These are phyloP conservation scores for Aspergillus haitiensis DNA, from an alignment of 495 filamentous ascomycete species.

Conservation along the genomic window DNA sequence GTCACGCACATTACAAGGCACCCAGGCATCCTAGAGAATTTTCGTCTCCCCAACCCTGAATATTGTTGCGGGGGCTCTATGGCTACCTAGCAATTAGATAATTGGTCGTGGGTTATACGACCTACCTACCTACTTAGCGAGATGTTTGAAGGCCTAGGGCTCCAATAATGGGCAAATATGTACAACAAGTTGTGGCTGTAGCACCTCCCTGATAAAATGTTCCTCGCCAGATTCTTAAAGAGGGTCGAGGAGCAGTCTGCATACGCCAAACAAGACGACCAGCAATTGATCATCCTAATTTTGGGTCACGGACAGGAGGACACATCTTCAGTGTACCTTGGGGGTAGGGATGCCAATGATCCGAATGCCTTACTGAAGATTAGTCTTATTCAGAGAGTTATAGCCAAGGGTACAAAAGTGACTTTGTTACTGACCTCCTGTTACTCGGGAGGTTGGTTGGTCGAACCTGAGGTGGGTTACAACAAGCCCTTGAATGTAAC, in stretches of 20 bases:
- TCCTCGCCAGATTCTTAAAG: constrained; percentile 2
- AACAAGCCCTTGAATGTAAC: not conserved
- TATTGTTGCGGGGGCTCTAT: too few species aligned
- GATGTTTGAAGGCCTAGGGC: too few species aligned
- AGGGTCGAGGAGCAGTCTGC: constrained; percentile 2
- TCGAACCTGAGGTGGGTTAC: not conserved
- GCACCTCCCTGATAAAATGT: not conserved
- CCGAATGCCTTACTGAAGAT: not conserved
- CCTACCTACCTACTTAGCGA: too few species aligned
- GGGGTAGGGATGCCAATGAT: not conserved
- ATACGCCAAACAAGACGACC: not conserved
- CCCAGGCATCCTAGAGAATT: too few species aligned
- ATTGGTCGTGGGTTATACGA: too few species aligned
- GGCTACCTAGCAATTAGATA: not conserved
- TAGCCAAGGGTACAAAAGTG: constrained; percentile 1
- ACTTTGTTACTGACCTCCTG: not conserved
- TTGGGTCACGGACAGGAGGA: constrained; percentile 9
- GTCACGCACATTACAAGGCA: too few species aligned
- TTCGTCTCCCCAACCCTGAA: not conserved
- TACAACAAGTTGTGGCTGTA: too few species aligned
- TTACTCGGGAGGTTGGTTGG: constrained; percentile 6
- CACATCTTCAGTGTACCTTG: not conserved
- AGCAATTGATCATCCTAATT: constrained; percentile 4
- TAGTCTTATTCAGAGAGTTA: not conserved
- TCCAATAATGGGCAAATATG: too few species aligned